A percentile compares a stretch with the other conserved stretches of the same genome.
Evolutionary conservation across 805 yeast genomes (phyloP).

Genomic region (Huiozyma naganishii): DNA sequence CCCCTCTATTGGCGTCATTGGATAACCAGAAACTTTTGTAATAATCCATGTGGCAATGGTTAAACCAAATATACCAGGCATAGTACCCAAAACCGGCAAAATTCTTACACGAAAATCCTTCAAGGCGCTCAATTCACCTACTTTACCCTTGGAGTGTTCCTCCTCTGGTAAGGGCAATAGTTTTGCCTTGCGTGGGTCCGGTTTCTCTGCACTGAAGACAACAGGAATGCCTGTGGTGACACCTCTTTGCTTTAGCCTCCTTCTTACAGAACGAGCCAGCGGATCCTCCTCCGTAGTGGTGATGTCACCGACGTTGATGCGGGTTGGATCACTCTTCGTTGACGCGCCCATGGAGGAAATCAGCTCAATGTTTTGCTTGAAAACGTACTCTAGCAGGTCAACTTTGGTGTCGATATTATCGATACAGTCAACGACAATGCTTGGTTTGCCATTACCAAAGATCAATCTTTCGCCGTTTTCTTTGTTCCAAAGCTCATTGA

Average conservation of each 20-base stretch:
- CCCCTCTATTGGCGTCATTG: constrained; percentile 84
- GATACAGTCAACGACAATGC: constrained; percentile 85
- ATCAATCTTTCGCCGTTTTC: constrained; percentile 51
- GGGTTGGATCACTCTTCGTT: constrained; percentile 87
- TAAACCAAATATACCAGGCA: constrained; percentile 95
- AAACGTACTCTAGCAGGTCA: constrained; percentile 69
- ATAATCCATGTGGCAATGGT: constrained; percentile 78
- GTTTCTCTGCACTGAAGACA: constrained; percentile 90
- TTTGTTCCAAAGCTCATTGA: constrained; percentile 66
- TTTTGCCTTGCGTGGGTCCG: constrained; percentile 88
- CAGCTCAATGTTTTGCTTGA: constrained; percentile 49
- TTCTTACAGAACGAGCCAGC: constrained; percentile 74
- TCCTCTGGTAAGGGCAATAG: constrained; percentile 76
- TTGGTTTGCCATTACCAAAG: constrained; percentile 46
- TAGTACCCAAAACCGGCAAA: constrained; percentile 89
- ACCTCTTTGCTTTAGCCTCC: constrained; percentile 73
- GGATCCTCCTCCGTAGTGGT: constrained; percentile 91
- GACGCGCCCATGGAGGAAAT: constrained; percentile 96
- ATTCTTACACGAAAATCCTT: constrained; percentile 89
- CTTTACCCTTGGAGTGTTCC: constrained; percentile 48
- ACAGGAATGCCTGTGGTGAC: constrained; percentile 69
- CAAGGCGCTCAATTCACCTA: constrained; percentile 77
- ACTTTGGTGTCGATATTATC: constrained; percentile 97
- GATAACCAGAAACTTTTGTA: constrained; percentile 75
- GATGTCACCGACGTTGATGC: constrained; percentile 82